Conservation (phyloP, 225 moss, liverwort and hornwort species). For the Sphagnum contortum region DNA sequence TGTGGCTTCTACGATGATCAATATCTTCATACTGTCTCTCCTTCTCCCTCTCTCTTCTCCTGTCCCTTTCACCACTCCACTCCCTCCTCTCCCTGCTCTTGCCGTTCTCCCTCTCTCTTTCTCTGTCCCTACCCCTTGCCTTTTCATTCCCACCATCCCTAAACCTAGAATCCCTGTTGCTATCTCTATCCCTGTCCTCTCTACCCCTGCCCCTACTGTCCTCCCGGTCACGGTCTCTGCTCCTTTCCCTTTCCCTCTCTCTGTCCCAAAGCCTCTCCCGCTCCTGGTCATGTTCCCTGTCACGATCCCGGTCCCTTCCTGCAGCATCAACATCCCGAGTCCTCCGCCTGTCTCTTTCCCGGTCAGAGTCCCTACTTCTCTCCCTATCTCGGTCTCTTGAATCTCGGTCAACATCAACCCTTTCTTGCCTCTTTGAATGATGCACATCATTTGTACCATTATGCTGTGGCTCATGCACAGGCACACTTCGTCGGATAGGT, state of each 20-base stretch:
- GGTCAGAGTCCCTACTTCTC: conserved; percentile 4
- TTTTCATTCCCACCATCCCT: conserved; percentile 41
- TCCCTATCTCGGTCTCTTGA: conserved; percentile 15
- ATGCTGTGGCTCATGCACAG: conserved; percentile 40
- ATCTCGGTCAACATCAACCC: conserved; percentile 35
- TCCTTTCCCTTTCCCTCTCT: conserved; percentile 34
- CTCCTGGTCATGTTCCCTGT: conserved; percentile 22
- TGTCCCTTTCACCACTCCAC: conserved; percentile 30
- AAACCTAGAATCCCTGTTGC: conserved; percentile 30
- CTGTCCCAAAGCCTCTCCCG: conserved; percentile 21
- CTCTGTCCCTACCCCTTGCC: conserved; percentile 32
- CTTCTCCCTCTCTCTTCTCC: conserved; percentile 26
- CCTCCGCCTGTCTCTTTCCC: conserved; percentile 21
- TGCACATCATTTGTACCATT: conserved; percentile 9
- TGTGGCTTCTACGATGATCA: conserved; percentile 48
- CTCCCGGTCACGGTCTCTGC: conserved; percentile 50
- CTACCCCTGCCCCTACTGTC: conserved; percentile 45
- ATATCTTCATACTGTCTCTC: conserved; percentile 19
- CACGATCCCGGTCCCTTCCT: conserved; percentile 40
- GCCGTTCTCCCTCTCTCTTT: conserved; percentile 26
- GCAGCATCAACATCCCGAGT: conserved; percentile 41
- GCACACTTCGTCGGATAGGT: conserved; percentile 71
- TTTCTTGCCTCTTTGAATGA: conserved; percentile 9
- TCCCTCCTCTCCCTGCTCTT: conserved; percentile 34
- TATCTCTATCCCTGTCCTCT: conserved; percentile 37